A percentile compares a stretch with the other conserved stretches of the same genome.
These are phyloP conservation scores for Pythium apleroticum DNA, from an alignment of 352 stramenopile species.

Conservation along the genomic window DNA sequence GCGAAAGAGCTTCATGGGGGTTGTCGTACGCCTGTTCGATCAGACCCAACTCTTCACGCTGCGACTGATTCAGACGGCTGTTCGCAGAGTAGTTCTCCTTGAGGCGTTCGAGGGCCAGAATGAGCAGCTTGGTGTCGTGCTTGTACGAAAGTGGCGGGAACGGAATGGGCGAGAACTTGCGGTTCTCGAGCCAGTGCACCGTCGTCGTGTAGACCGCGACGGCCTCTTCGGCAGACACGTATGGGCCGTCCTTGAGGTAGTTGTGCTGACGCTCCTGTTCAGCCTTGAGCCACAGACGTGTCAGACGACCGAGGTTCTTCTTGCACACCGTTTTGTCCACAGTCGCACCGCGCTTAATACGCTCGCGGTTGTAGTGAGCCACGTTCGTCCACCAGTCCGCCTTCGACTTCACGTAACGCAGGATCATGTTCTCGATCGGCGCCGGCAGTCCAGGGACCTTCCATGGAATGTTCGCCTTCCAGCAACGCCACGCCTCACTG, in stretches of 20 bases:
- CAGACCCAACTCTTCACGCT: conserved; percentile 98
- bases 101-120: conserved; percentile 97
- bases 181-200: conserved; percentile 99
- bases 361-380: conserved; percentile 99
- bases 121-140: conserved; percentile 99
- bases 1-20: conserved; percentile 96
- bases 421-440: conserved; percentile 99
- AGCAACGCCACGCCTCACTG: conserved; percentile 98
- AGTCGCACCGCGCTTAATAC: conserved; percentile 98
- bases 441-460: conserved; percentile 99
- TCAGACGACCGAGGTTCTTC: conserved; percentile 99
- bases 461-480: conserved; percentile 99
- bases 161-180: conserved; percentile 99
- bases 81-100: conserved; percentile 99
- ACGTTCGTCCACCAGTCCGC: conserved; percentile 99
- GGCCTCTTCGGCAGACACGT: conserved; percentile 98
- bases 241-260: conserved; percentile 99
- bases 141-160: conserved; percentile 99
- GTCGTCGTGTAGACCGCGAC: conserved; percentile 99
- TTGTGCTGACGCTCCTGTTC: conserved; percentile 99
- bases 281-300: conserved; percentile 98
- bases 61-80: conserved; percentile 96
- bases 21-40: conserved; percentile 99
- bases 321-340: conserved; percentile 99
- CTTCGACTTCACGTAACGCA: conserved; percentile 99